phyloP scores from a whole-genome alignment of 2,329 filamentous ascomycete genomes.

The Xylaria sp. region DNA sequence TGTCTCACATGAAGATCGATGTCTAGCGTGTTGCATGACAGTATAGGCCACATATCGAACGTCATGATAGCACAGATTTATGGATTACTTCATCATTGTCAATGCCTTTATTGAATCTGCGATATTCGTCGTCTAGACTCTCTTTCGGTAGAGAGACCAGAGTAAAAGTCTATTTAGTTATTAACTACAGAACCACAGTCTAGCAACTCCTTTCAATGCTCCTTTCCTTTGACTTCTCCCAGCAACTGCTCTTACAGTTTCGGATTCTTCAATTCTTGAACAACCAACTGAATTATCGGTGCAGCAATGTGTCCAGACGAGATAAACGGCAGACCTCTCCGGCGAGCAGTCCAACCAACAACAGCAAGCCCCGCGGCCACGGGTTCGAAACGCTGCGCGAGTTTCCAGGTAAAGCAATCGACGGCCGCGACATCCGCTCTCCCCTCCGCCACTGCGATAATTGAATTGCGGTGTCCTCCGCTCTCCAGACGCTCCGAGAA shows the following conservation, averaged over 20 bases:
- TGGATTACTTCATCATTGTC: background rate
- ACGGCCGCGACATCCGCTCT: conserved; percentile 30
- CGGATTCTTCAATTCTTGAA: conserved; percentile 9
- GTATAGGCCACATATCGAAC: no score
- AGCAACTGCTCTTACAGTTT: background rate
- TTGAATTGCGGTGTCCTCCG: conserved; percentile 33
- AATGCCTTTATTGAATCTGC: background rate
- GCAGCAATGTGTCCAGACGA: conserved; percentile 18
- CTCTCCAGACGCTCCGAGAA: conserved; percentile 29
- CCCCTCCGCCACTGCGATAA: conserved; percentile 29
- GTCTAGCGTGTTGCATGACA: no score
- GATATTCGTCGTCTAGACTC: background rate
- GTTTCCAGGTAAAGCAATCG: conserved; percentile 36
- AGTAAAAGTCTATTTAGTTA: background rate
- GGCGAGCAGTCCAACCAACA: conserved; percentile 33
- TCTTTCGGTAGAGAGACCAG: background rate
- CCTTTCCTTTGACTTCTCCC: background rate
- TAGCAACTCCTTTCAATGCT: background rate
- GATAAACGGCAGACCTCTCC: conserved; percentile 33
- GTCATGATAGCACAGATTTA: no score
- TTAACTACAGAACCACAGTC: background rate
- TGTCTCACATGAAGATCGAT: no score
- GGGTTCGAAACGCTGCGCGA: conserved; percentile 33
- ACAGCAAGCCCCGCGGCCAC: conserved; percentile 18
- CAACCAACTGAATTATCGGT: background rate